Evolutionary conservation across 2,329 filamentous ascomycete genomes (phyloP).

Genomic region (Claviceps cyperi): DNA sequence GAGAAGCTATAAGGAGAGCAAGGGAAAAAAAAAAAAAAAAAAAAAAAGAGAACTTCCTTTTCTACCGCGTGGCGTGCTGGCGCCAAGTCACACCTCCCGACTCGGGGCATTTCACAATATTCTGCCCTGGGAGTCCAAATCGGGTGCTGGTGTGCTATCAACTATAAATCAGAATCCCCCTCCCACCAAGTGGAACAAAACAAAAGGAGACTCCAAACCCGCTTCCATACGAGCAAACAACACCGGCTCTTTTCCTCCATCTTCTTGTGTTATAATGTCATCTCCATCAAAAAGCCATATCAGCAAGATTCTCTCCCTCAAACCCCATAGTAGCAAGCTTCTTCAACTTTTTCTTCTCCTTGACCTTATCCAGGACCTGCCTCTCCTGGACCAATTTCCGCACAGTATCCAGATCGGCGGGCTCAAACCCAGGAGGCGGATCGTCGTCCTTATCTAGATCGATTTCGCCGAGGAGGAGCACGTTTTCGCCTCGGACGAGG

Average conservation of each 20-base stretch:
- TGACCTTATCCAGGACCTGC: conserved; percentile 51
- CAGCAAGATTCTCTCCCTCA: conserved; percentile 70
- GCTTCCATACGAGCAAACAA: neutral
- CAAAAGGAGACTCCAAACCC: neutral
- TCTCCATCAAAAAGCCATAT: conserved; percentile 44
- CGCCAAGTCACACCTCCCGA: neutral
- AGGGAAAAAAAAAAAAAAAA: neutral
- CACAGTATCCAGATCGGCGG: conserved; percentile 54
- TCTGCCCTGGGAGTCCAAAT: conserved; percentile 27
- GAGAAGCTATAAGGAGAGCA: too few relatives aligned
- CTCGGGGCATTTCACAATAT: conserved; percentile 48
- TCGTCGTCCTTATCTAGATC: conserved; percentile 94
- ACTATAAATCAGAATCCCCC: neutral
- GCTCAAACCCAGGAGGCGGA: conserved; percentile 55
- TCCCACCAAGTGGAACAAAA: neutral
- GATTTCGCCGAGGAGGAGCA: conserved; percentile 89
- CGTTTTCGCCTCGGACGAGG: conserved; percentile 89
- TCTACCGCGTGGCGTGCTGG: neutral
- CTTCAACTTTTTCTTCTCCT: conserved; percentile 57
- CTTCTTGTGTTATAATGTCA: too few relatives aligned
- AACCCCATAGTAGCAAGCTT: conserved; percentile 70
- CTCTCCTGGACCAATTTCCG: conserved; percentile 59
- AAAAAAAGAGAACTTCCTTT: neutral
- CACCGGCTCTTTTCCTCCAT: too few relatives aligned
- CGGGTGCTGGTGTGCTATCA: neutral